A percentile compares a stretch with the other conserved stretches of the same genome.
These are phyloP conservation scores for Cystobasidium slooffiae DNA, from an alignment of 1,284 basidiomycete species.

Conservation along the genomic window DNA sequence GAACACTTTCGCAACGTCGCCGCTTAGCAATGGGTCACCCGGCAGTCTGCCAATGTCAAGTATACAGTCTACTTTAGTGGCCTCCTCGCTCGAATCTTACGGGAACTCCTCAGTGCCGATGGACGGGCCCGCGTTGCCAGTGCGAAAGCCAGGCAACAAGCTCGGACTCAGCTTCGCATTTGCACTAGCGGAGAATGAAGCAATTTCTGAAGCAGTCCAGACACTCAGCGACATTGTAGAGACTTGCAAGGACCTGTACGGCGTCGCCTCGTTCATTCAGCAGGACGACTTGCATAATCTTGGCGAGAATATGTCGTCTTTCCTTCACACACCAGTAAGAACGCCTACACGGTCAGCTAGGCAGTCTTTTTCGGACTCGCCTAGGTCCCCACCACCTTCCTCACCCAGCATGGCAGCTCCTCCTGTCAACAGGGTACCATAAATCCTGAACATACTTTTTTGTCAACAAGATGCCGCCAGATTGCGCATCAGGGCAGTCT, in stretches of 20 bases:
- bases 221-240: constrained; percentile 26
- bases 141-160: background rate
- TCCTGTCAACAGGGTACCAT: no score
- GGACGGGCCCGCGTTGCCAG: background rate
- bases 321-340: constrained; percentile 5
- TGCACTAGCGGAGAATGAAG: constrained; percentile 40
- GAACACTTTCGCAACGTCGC: background rate
- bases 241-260: constrained; percentile 30
- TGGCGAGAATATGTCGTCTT: constrained; percentile 3
- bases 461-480: no score
- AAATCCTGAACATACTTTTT: no score
- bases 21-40: background rate
- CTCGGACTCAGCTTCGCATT: constrained; percentile 41
- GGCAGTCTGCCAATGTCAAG: no score
- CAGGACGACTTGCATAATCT: constrained; percentile 20
- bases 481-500: no score
- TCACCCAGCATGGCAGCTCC: background rate
- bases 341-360: constrained; percentile 21
- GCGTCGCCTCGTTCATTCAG: constrained; percentile 34
- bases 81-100: background rate
- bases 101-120: background rate
- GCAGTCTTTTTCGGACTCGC: constrained; percentile 6
- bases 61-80: background rate
- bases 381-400: background rate
- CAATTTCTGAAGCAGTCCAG: constrained; percentile 29